phyloP scores from a whole-genome alignment of 768 basidiomycete species.

The Collybiopsis confluens region DNA sequence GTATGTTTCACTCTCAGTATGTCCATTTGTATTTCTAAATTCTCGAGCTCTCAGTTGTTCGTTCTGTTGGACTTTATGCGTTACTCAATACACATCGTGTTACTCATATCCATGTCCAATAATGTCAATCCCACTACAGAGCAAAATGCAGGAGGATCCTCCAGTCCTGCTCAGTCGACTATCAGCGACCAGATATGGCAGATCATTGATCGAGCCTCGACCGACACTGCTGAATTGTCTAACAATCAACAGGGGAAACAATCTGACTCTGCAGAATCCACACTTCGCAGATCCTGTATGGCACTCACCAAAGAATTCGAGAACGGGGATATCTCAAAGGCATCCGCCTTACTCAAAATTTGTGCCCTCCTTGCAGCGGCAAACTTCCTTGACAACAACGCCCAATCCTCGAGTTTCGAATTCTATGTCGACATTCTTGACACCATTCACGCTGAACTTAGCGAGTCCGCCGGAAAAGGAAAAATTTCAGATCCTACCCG shows the following conservation, averaged over 20 bases:
- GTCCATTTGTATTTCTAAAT: too few relatives aligned
- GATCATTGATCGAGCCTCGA: too few relatives aligned
- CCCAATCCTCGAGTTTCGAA: neutral
- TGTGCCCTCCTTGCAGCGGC: neutral
- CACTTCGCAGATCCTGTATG: neutral
- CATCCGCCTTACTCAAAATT: neutral
- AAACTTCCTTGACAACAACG: neutral
- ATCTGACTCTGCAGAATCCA: too few relatives aligned
- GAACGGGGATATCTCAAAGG: too few relatives aligned
- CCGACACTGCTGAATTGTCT: too few relatives aligned
- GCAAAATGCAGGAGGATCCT: neutral
- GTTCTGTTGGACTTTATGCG: too few relatives aligned
- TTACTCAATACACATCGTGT: neutral
- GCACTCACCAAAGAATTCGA: neutral
- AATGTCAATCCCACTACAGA: neutral
- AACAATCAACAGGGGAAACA: too few relatives aligned
- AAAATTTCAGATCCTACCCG: neutral
- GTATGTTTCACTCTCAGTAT: too few relatives aligned
- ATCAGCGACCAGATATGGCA: too few relatives aligned
- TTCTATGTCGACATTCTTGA: neutral
- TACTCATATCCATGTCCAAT: neutral
- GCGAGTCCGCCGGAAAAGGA: too few relatives aligned
- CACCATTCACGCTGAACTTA: neutral
- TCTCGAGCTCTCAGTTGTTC: too few relatives aligned
- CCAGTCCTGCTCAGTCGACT: neutral